A percentile compares a stretch with the other conserved stretches of the same genome.
Evolutionary conservation across 2,329 filamentous ascomycete species (phyloP).

Genomic region (Diaporthe sp.): DNA sequence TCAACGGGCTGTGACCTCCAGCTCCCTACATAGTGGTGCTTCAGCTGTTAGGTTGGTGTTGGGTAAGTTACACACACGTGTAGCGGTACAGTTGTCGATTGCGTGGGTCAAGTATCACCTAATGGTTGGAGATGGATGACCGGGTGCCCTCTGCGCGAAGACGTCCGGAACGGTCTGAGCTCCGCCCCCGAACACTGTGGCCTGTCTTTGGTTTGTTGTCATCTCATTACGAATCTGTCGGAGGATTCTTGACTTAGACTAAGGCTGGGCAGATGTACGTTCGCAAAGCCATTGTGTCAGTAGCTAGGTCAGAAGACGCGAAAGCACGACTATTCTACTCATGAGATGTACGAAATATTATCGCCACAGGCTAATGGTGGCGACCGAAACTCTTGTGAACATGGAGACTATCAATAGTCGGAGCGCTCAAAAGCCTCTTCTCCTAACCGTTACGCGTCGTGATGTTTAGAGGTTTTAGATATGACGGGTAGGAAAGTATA

Average conservation of each 20-base stretch:
- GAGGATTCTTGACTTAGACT: not conserved
- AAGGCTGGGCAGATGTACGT: not conserved
- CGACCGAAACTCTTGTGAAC: not conserved
- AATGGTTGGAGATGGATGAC: not conserved
- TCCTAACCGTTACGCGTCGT: not conserved
- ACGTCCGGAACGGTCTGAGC: not conserved
- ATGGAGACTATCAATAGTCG: not conserved
- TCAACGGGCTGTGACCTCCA: not conserved
- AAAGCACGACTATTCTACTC: not conserved
- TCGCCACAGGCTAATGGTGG: not conserved
- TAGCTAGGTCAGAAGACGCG: not conserved
- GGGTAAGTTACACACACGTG: not conserved
- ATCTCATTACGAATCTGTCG: not conserved
- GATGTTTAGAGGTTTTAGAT: conserved; percentile 16
- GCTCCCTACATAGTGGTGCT: not conserved
- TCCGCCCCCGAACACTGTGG: no score
- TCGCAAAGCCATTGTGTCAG: not conserved
- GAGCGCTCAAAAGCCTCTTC: not conserved
- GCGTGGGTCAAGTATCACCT: not conserved
- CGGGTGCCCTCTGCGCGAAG: not conserved
- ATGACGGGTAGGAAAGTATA: conserved; percentile 11
- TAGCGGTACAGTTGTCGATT: not conserved
- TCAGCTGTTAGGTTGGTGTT: not conserved
- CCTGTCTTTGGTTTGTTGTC: not conserved
- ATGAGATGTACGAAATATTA: not conserved